Percentiles rank a stretch among this genome's conserved stretches.
Evolutionary conservation across 208 protist species (phyloP).

Genomic region (Leishmania guyanensis): DNA sequence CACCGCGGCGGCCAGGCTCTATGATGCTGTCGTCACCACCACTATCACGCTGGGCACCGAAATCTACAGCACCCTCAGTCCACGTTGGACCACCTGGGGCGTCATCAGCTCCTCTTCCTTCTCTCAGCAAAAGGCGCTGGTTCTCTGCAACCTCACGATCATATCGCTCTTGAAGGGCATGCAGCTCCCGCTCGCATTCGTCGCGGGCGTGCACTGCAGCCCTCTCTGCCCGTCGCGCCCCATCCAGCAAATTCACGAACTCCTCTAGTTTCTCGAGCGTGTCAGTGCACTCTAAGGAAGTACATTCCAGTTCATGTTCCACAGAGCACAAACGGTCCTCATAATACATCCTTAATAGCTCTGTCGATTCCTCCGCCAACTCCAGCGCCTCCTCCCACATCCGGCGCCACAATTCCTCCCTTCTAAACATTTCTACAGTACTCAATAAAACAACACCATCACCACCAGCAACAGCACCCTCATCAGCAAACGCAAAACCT

Average conservation of each 20-base stretch:
- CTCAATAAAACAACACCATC: not conserved
- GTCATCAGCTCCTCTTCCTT: not conserved
- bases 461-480: not conserved
- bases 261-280: constrained; percentile 72
- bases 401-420: constrained; percentile 3
- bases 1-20: not conserved
- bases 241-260: constrained; percentile 62
- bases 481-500: too few relatives aligned
- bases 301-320: constrained; percentile 40
- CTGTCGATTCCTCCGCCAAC: not conserved
- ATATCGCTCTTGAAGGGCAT: constrained; percentile 13
- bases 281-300: constrained; percentile 31
- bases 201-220: constrained; percentile 42
- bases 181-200: constrained; percentile 42
- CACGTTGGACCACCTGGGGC: not conserved
- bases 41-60: not conserved
- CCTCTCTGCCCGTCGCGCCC: constrained; percentile 49
- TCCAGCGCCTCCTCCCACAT: constrained; percentile 8
- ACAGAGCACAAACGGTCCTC: constrained; percentile 36
- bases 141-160: constrained; percentile 12
- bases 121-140: constrained; percentile 6
- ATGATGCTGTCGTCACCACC: not conserved
- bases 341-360: constrained; percentile 11
- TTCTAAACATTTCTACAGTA: not conserved
- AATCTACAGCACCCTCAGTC: not conserved